Conservation (phyloP, 345 rosid species). For the Gossypium raimondii region DNA sequence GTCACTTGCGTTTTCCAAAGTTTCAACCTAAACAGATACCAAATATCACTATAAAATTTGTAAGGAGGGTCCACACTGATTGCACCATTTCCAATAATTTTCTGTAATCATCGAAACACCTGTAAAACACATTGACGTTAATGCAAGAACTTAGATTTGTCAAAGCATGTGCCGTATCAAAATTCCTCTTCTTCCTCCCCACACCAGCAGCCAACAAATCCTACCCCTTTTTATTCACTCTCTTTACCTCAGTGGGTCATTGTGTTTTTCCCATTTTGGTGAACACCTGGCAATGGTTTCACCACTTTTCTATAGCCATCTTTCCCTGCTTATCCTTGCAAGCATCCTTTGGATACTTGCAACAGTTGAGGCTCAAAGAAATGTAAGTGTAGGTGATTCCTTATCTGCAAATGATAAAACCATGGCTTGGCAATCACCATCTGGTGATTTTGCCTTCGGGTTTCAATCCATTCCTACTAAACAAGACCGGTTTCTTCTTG, state of each 20-base stretch:
- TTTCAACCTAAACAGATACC: no score
- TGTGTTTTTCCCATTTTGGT: not conserved
- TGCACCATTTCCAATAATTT: not conserved
- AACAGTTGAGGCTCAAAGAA: no score
- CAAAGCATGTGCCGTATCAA: not conserved
- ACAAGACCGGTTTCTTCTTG: not conserved
- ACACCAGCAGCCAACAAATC: not conserved
- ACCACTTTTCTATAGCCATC: no score
- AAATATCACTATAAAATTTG: not conserved
- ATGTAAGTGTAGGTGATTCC: no score
- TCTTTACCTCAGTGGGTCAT: no score
- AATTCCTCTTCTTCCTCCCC: not conserved
- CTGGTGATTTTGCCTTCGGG: conserved; percentile 14
- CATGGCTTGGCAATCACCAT: not conserved
- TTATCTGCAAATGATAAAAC: no score
- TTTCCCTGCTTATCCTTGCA: no score
- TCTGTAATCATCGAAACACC: not conserved
- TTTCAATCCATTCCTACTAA: not conserved
- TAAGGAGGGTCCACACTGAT: not conserved
- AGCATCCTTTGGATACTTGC: no score
- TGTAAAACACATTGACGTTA: not conserved
- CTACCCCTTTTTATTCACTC: not conserved
- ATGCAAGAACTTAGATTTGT: not conserved
- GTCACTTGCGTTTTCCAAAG: no score
- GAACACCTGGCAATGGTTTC: no score